Evolutionary conservation across 2,329 filamentous ascomycete genomes (phyloP).

Genomic region (Colletotrichum agaves): DNA sequence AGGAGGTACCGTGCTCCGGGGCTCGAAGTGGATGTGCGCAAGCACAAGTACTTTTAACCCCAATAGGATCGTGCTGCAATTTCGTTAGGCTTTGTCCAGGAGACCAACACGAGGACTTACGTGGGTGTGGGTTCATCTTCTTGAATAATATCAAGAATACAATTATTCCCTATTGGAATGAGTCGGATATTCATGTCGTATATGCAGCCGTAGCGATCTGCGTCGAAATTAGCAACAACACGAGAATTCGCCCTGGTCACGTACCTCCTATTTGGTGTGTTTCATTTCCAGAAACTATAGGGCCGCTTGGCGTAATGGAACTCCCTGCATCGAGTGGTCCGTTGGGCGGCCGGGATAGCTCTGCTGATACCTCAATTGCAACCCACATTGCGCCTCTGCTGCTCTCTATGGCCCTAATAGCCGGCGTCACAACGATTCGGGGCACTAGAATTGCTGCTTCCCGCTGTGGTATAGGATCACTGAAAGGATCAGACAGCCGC

Average conservation of each 20-base stretch:
- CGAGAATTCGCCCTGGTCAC: not conserved
- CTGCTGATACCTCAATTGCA: slow-evolving; percentile 59
- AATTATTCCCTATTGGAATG: slow-evolving; percentile 52
- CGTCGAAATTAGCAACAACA: not conserved
- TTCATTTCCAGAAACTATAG: not conserved
- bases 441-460: slow-evolving; percentile 51
- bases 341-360: slow-evolving; percentile 43
- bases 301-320: not conserved
- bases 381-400: slow-evolving; percentile 56
- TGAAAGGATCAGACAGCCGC: not conserved
- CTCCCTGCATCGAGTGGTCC: not conserved
- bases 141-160: slow-evolving; percentile 55
- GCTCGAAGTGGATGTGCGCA: slow-evolving; percentile 54
- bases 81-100: not conserved
- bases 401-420: slow-evolving; percentile 49
- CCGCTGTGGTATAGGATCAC: not conserved
- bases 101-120: slow-evolving; percentile 45
- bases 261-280: slow-evolving; percentile 7
- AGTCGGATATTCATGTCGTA: slow-evolving; percentile 61
- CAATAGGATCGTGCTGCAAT: slow-evolving; percentile 52
- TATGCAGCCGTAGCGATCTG: slow-evolving; percentile 54
- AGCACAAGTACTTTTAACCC: slow-evolving; percentile 60
- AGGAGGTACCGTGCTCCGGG: not conserved
- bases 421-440: slow-evolving; percentile 55
- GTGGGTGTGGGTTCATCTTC: slow-evolving; percentile 55